Percentiles rank a stretch among this genome's conserved stretches.
phyloP scores from a whole-genome alignment of 805 yeast genomes.

The Jamesozyma gamospora region DNA sequence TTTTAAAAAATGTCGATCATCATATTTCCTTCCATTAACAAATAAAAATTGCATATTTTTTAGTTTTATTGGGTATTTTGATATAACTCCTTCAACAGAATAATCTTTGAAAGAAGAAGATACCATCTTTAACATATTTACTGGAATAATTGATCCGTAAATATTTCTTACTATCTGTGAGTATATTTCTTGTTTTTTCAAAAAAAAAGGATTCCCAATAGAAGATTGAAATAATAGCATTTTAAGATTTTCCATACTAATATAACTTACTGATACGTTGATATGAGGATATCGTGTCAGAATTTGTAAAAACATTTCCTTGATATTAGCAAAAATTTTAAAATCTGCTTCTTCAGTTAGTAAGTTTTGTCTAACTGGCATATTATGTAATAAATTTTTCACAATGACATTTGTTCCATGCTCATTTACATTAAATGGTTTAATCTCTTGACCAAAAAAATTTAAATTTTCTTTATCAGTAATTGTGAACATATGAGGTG shows the following conservation, averaged over 20 bases:
- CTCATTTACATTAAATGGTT: constrained; percentile 1
- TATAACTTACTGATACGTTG: constrained; percentile 6
- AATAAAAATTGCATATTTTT: constrained; percentile 37
- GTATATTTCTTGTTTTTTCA: constrained; percentile 2
- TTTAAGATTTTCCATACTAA: constrained; percentile 1
- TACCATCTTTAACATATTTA: constrained; percentile 13
- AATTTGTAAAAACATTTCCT: constrained; percentile 16
- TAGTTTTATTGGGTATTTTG: constrained; percentile 28
- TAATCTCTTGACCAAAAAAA: neutral
- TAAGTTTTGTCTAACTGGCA: constrained; percentile 22
- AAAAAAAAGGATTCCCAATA: neutral
- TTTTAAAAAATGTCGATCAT: constrained; percentile 12
- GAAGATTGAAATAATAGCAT: constrained; percentile 5
- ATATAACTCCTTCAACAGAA: constrained; percentile 33
- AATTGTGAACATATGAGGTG: constrained; percentile 4
- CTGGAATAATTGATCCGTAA: constrained; percentile 14
- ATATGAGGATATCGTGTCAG: constrained; percentile 12
- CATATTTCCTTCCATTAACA: constrained; percentile 33
- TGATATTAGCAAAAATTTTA: constrained; percentile 7
- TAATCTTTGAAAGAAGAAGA: constrained; percentile 16
- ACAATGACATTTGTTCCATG: constrained; percentile 18
- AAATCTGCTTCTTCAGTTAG: constrained; percentile 7
- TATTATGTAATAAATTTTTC: constrained; percentile 15
- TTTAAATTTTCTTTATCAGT: neutral
- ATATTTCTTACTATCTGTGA: constrained; percentile 4